These are phyloP conservation scores for Tephrocybe sp. DNA, from an alignment of 768 basidiomycete species.

Conservation along the genomic window DNA sequence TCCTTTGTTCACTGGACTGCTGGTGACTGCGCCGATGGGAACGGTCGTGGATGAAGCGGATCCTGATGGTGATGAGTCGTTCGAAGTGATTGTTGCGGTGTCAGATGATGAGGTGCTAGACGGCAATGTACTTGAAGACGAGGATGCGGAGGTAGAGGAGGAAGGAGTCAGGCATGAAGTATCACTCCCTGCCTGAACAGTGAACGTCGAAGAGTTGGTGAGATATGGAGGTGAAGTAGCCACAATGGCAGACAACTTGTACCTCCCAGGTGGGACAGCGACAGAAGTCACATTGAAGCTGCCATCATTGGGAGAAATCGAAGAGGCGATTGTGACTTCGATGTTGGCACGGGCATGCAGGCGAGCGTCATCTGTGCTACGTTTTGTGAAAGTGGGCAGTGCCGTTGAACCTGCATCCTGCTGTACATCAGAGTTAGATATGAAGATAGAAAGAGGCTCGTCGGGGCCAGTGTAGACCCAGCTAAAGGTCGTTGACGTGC, in stretches of 20 bases:
- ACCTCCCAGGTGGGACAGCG: conserved; percentile 49
- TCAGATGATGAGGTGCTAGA: conserved; percentile 16
- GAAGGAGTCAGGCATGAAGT: conserved; percentile 30
- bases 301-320: conserved; percentile 24
- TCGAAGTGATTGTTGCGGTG: conserved; percentile 18
- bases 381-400: conserved; percentile 3
- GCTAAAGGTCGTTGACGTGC: conserved; percentile 24
- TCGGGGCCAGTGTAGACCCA: conserved; percentile 41
- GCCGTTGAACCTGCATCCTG: conserved; percentile 19
- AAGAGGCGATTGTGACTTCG: conserved; percentile 23
- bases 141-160: conserved; percentile 13
- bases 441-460: conserved; percentile 29
- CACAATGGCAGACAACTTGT: conserved; percentile 34
- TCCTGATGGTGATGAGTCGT: conserved; percentile 6
- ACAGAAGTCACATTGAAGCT: conserved; percentile 46
- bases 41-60: conserved; percentile 10
- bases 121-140: conserved; percentile 10
- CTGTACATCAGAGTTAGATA: conserved; percentile 37
- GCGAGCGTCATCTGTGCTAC: conserved; percentile 5
- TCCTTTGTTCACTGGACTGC: conserved; percentile 33
- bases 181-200: conserved; percentile 28
- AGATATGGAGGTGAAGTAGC: conserved; percentile 15
- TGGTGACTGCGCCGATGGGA: conserved; percentile 23
- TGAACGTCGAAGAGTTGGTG: conserved; percentile 26
- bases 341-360: conserved; percentile 20